Base-by-base conservation (phyloP, 2,329 filamentous ascomycete species). In the Alternaria consortialis region DNA sequence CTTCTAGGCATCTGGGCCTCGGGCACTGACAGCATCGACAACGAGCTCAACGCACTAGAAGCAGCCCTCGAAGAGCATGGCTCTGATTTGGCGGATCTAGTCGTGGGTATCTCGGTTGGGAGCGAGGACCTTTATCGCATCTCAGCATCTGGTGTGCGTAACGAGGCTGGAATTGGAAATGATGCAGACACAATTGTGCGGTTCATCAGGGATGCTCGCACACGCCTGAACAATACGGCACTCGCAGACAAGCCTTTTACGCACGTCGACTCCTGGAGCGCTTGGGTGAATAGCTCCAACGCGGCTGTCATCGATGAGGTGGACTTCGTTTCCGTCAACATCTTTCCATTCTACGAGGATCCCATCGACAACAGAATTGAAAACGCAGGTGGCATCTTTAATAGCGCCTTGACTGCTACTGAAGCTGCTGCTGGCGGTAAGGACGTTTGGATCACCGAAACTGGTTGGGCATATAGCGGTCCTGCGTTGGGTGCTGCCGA, bases 111-210 rank as follows among this genome's bases (percentile, higher is more conserved):
- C 36, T 76, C 75, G 2, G 73, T 79, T 29, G 77, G 77, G 48
- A 76, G 72, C 63, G 77, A 79, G 66, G 77, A 79, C 43, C 57
- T 94, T 42, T 94, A 95, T 84, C 90, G 92, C 8, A 68, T 74
- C 80, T 92, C 91, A 0, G 85, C 86, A 31, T 88, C 84, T 15
- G 92, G 91, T 60, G 84, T 89, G 62, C 80, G 82, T 54, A 87
- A 87, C 73, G 80, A 87, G 2, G 86, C 88, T 53, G 86, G 88
- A 57, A 78, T 85, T 36, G 92, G 92, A 64, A 82, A 85, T 37
- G 79, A 84, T 48, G 89, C 92, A 5, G 81, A 83, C 37, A 84
- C 80, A 4, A 82, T 96, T 51, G 85, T 87, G 68, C 75, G 80
- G 58, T 94, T 93, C 81, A 75, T 79, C 63, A 71, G 75, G 57